Base-by-base conservation (phyloP, 148 eudicot species). In the Fagopyrum homotropicum region DNA sequence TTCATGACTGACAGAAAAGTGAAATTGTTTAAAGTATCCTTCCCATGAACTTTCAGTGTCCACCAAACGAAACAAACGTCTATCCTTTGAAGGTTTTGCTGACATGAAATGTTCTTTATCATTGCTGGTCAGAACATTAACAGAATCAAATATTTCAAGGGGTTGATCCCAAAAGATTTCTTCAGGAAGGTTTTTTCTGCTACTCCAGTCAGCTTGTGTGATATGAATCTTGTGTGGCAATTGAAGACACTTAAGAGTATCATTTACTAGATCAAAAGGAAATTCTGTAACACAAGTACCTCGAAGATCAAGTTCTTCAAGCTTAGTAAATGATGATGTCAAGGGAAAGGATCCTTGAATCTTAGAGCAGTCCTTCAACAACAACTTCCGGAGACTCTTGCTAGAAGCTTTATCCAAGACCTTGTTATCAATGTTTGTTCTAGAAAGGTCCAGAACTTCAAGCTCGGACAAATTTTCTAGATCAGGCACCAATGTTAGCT, bases 251-350 rank as follows among this genome's bases (percentile, higher is more conserved):
- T 8, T 47, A 46, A 4, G 14, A 49, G 74, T 47, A 52, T 46
- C 8, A 15, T 7, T 8, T 2, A 2, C 35, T 4, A 72, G 19
- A 17, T 26, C 45, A 9, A 22, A 52, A 72, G 74, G 55, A 72
- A 72, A 46, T 11, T 12, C 74, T 72, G 5, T 3, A 14, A 72
- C 55, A 26, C 43, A 9, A 14, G 74, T 14, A 9, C 74, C 74
- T 45, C 74, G 74, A 47, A 72, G 74, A 49, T 72, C 74, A n/a
- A 72, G 74, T 54, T 45, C 54, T 49, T 72, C 15, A 46, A 72
- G 54, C 11, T n/a, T 14, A 47, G 54, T 72, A 17, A 45, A 4
- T 17, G 74, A 35, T 2, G 40, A 46, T 26, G 17, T 8, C 74
- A 72, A 46, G 14, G 48, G 12, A 12, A 72, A 72, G 2, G 43